Percentiles rank a stretch among this genome's conserved stretches.
phyloP scores from a whole-genome alignment of 116 monocot species.

The Zostera marina region DNA sequence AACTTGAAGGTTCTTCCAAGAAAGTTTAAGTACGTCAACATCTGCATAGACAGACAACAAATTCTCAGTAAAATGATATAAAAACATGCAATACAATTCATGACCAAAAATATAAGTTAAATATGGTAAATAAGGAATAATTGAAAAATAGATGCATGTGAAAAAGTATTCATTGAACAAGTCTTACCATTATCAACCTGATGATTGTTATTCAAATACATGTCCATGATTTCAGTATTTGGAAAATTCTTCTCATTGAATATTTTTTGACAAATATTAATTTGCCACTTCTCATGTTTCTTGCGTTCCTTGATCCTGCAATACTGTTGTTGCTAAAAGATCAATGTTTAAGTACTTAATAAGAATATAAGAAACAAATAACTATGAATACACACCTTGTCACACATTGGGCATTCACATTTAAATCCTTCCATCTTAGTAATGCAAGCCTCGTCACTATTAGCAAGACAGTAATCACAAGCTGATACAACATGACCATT shows the following conservation, averaged over 20 bases:
- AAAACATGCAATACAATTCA: neutral
- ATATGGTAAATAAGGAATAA: neutral
- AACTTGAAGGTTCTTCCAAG: slow-evolving; percentile 55
- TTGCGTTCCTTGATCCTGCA: slow-evolving; percentile 40
- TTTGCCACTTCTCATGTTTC: slow-evolving; percentile 66
- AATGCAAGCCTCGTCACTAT: slow-evolving; percentile 40
- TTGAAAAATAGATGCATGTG: neutral
- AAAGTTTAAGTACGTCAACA: slow-evolving; percentile 17
- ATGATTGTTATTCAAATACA: slow-evolving; percentile 51
- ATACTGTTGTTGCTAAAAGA: slow-evolving; percentile 21
- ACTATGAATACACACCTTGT: slow-evolving; percentile 24
- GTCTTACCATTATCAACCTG: slow-evolving; percentile 23
- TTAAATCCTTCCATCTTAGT: slow-evolving; percentile 57
- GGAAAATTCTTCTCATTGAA: slow-evolving; percentile 58
- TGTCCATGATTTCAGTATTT: slow-evolving; percentile 56
- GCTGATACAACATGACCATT: slow-evolving; percentile 34
- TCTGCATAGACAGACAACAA: slow-evolving; percentile 22
- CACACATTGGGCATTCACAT: slow-evolving; percentile 56
- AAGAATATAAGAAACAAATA: neutral
- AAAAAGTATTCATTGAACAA: too few relatives aligned
- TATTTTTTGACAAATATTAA: slow-evolving; percentile 61
- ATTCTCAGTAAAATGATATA: neutral
- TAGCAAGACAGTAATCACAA: slow-evolving; percentile 42
- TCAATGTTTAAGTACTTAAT: neutral
- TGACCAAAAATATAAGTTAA: neutral